A percentile compares a stretch with the other conserved stretches of the same genome.
These are phyloP conservation scores for Porpolomopsis calyptriformis DNA, from an alignment of 768 basidiomycete genomes.

Conservation along the genomic window DNA sequence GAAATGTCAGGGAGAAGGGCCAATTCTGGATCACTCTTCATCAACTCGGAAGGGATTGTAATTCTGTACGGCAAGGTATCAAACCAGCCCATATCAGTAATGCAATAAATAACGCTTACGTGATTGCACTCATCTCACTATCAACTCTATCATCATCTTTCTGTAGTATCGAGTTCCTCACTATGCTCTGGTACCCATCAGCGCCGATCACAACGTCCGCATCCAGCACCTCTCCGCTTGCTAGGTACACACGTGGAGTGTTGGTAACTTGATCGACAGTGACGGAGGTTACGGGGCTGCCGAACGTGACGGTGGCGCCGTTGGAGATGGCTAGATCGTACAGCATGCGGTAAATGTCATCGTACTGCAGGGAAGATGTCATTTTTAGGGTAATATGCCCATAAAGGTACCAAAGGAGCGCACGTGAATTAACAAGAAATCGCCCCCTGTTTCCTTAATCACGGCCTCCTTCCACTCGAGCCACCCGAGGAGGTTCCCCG, in stretches of 20 bases:
- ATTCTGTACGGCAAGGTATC: constrained; percentile 16
- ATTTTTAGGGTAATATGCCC: neutral
- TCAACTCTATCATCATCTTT: constrained; percentile 20
- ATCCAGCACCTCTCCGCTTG: constrained; percentile 25
- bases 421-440: constrained; percentile 32
- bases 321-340: constrained; percentile 30
- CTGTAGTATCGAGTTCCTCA: constrained; percentile 26
- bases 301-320: constrained; percentile 29
- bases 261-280: constrained; percentile 19
- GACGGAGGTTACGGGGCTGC: constrained; percentile 19
- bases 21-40: constrained; percentile 32
- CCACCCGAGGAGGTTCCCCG: constrained; percentile 31
- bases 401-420: neutral
- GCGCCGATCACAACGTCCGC: constrained; percentile 44
- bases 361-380: constrained; percentile 26
- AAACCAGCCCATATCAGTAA: neutral
- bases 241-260: constrained; percentile 18
- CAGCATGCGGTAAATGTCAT: constrained; percentile 35
- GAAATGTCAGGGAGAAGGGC: constrained; percentile 20
- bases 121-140: constrained; percentile 25
- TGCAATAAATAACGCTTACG: constrained; percentile 20
- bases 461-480: constrained; percentile 41
- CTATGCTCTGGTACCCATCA: constrained; percentile 35
- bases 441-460: constrained; percentile 36
- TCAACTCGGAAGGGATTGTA: constrained; percentile 25